Base-by-base conservation (phyloP, 345 rosid genomes). In the Eucalyptus curtisii region DNA sequence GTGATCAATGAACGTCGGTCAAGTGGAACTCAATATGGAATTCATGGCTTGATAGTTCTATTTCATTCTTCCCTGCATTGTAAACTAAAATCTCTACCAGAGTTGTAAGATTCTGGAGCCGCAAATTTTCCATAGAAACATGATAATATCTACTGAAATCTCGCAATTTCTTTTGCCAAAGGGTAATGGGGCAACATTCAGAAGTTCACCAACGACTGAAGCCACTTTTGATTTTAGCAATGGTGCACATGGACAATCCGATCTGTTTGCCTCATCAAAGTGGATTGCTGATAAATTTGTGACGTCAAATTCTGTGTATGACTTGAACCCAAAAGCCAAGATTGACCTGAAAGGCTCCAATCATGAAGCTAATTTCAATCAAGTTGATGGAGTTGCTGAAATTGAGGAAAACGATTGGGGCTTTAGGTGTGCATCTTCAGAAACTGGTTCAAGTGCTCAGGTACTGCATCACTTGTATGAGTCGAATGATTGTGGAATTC, bases 371-470 rank as follows among this genome's bases (percentile, higher is more conserved):
- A 47, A 84, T 45, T 30, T 47, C 25, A 87, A 89, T 50, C 44
- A 86, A 55, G 64, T 42, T 80, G 87, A 86, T 81, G 91, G 88
- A 61, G 86, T 87, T 76, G 49, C 89, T 89, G 86, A 45, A 88
- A 86, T 90, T 89, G 92, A 85, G 45, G 93, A 88, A 90, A 89
- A 89, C 71, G 91, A 90, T 25, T 94, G 95, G 97, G 92, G 89
- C n/a, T 95, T 92, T 88, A 91, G 91, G 89, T 93, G 91, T 89
- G 80, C 92, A 37, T 90, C 89, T 90, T 90, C 92, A 53, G 96
- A 92, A 91, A 91, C 31, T 89, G 90, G 85, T 88, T 88, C 90
- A 30, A 87, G 95, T 94, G 90, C 89, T 81, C 33, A 89, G 52
- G 92, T 90, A 85, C 30, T 40, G 47, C 47, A 76, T 76, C 84